Conservation (phyloP, 441 rosid species). For the Monsonia emarginata region DNA sequence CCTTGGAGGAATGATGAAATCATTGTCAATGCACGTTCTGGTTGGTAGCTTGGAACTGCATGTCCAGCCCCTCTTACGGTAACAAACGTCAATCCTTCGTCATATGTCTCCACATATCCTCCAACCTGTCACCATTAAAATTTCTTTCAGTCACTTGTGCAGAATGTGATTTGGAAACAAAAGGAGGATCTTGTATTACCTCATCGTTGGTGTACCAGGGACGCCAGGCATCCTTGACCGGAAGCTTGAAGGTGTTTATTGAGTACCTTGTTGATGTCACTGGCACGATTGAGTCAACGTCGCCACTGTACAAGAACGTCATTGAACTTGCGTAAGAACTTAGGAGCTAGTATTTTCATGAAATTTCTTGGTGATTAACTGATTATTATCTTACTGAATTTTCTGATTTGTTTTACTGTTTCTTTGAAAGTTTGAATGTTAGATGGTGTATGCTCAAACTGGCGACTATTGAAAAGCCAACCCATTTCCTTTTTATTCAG, state of each 20-base stretch:
- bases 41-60: constrained; percentile 18
- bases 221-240: constrained; percentile 18
- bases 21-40: constrained; percentile 18
- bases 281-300: constrained; percentile 21
- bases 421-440: not conserved
- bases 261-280: constrained; percentile 23
- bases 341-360: not conserved
- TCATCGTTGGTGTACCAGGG: constrained; percentile 23
- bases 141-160: not conserved
- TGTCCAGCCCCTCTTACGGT: constrained; percentile 21
- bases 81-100: constrained; percentile 16
- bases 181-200: constrained; percentile 16
- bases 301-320: constrained; percentile 19
- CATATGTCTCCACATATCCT: constrained; percentile 14
- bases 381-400: not conserved
- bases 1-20: constrained; percentile 18
- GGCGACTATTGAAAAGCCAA: not conserved
- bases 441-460: not conserved
- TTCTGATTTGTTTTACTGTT: not conserved
- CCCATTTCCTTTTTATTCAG: not conserved
- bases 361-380: not conserved
- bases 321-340: not conserved
- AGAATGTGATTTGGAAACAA: not conserved
- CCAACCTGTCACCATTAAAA: constrained; percentile 15
- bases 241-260: constrained; percentile 19